Evolutionary conservation across 495 filamentous ascomycete species (phyloP).

Genomic region (Darksidea phi): DNA sequence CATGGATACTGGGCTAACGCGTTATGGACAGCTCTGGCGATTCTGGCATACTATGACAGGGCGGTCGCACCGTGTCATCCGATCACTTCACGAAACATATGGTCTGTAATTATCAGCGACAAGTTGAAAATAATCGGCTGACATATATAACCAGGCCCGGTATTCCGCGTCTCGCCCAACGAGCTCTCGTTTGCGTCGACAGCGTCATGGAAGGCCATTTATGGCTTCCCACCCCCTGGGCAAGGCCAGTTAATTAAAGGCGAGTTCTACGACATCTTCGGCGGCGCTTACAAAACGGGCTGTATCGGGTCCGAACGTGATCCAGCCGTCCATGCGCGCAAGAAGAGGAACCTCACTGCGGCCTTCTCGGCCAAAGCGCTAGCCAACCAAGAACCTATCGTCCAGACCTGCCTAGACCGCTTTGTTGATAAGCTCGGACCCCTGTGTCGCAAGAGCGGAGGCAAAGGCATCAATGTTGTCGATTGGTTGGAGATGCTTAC

Average conservation of each 20-base stretch:
- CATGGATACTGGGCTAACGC: no score
- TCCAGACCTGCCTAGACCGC: slow-evolving; percentile 13
- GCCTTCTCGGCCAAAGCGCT: slow-evolving; percentile 20
- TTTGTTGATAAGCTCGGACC: slow-evolving; percentile 22
- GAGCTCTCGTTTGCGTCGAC: slow-evolving; percentile 39
- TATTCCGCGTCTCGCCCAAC: slow-evolving; percentile 38
- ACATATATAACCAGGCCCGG: slow-evolving; percentile 9
- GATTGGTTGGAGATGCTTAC: slow-evolving; percentile 15
- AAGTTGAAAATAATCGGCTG: no score
- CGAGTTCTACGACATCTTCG: no score
- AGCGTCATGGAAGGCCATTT: slow-evolving; percentile 38
- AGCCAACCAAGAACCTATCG: slow-evolving; percentile 23
- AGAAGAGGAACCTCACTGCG: slow-evolving; percentile 4
- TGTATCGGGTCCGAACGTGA: no score
- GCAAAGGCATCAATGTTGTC: not conserved
- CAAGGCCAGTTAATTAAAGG: slow-evolving; percentile 1
- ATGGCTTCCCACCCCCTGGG: slow-evolving; percentile 32
- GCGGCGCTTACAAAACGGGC: no score
- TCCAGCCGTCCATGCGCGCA: slow-evolving; percentile 4
- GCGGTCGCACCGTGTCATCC: no score
- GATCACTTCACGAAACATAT: no score
- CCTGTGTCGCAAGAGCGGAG: no score
- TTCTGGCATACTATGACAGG: no score
- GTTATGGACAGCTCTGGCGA: no score
- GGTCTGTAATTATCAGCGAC: no score